phyloP scores from a whole-genome alignment of 2,329 filamentous ascomycete species.

The Blastomyces silverae region DNA sequence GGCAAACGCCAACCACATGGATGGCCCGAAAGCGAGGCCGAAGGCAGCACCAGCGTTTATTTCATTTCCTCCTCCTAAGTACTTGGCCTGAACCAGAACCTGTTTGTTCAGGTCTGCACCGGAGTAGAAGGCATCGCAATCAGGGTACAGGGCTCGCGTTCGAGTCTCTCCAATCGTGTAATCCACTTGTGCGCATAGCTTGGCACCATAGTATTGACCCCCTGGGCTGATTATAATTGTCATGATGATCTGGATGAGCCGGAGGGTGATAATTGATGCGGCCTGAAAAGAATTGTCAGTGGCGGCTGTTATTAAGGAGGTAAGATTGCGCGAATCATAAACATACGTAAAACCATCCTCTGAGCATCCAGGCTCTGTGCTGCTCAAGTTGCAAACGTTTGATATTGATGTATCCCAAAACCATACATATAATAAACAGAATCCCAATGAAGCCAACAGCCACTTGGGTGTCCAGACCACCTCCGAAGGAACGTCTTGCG shows the following conservation, averaged over 20 bases:
- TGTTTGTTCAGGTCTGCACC: conserved; percentile 26
- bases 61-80: conserved; percentile 14
- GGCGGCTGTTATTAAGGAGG: background rate
- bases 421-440: conserved; percentile 31
- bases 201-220: background rate
- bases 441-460: background rate
- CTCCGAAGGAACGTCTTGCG: conserved; percentile 21
- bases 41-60: conserved; percentile 41
- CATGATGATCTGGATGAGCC: background rate
- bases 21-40: conserved; percentile 47
- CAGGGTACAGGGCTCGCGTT: background rate
- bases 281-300: background rate
- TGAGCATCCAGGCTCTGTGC: conserved; percentile 58
- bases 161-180: background rate
- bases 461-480: background rate
- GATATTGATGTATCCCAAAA: conserved; percentile 51
- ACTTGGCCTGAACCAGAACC: conserved; percentile 17
- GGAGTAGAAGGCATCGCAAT: background rate
- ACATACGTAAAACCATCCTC: conserved; percentile 45
- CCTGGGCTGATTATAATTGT: background rate
- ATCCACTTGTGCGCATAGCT: background rate
- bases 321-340: background rate
- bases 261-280: background rate
- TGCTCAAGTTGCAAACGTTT: conserved; percentile 56
- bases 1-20: conserved; percentile 48